These are phyloP conservation scores for Anthracocystis panici-leucophaei DNA, from an alignment of 1,284 basidiomycete species.

Conservation along the genomic window DNA sequence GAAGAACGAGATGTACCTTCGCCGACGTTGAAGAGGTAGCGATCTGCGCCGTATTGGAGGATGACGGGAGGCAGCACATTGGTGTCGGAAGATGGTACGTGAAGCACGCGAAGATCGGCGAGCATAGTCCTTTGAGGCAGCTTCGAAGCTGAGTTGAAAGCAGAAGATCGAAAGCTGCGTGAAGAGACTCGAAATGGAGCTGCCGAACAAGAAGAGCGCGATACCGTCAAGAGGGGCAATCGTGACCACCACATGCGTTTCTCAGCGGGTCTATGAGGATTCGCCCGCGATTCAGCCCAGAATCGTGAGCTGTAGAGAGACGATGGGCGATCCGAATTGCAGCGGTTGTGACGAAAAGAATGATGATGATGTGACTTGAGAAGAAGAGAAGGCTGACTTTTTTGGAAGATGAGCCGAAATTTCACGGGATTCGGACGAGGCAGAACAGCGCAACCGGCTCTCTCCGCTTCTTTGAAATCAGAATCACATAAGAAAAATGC, in stretches of 20 bases:
- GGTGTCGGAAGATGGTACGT: conserved; percentile 71
- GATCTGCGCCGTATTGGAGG: conserved; percentile 79
- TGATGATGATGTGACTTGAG: no score
- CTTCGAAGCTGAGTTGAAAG: not conserved
- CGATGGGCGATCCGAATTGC: not conserved
- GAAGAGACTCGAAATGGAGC: not conserved
- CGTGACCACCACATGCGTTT: conserved; percentile 35
- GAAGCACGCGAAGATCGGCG: conserved; percentile 57
- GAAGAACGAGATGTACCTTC: conserved; percentile 83
- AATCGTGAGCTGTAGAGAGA: no score
- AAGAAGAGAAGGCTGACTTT: not conserved
- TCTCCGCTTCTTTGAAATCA: not conserved
- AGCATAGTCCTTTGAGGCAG: conserved; percentile 25
- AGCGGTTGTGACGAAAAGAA: not conserved
- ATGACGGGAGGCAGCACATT: conserved; percentile 84
- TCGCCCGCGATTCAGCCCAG: not conserved
- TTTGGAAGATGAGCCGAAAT: conserved; percentile 2
- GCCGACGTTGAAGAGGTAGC: conserved; percentile 87
- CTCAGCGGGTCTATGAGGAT: conserved; percentile 1
- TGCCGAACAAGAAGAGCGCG: conserved; percentile 1
- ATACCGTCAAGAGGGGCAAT: conserved; percentile 1
- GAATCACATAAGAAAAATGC: no score
- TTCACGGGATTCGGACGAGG: conserved; percentile 7
- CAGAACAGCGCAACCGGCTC: not conserved
- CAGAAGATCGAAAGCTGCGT: conserved; percentile 13